phyloP scores from a whole-genome alignment of 2,329 filamentous ascomycete species.

The Septoria petroselini region DNA sequence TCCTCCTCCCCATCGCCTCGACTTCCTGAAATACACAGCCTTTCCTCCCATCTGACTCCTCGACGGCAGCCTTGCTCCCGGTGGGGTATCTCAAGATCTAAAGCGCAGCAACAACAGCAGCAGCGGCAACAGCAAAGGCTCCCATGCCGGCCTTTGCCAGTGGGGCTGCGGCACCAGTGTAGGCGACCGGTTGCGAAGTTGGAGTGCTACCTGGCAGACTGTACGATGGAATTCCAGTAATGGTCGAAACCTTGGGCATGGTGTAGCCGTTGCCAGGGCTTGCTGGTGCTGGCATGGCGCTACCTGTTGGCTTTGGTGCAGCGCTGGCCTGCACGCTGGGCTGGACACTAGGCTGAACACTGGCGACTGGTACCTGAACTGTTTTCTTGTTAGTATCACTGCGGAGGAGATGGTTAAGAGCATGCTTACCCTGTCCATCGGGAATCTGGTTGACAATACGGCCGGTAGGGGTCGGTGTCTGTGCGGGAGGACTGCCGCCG shows the following conservation, averaged over 20 bases:
- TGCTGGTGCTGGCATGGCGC: conserved; percentile 1
- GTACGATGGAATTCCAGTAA: conserved; percentile 8
- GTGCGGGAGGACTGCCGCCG: not conserved
- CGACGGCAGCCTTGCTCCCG: not conserved
- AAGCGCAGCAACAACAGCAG: conserved; percentile 14
- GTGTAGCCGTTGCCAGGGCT: conserved; percentile 4
- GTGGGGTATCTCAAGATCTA: conserved; percentile 10
- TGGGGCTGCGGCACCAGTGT: conserved; percentile 15
- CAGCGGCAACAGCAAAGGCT: conserved; percentile 11
- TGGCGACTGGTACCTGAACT: not conserved
- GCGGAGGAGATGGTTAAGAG: not conserved
- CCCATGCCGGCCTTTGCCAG: conserved; percentile 11
- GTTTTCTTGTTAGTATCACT: not conserved
- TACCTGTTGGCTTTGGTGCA: not conserved
- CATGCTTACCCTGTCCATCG: not conserved
- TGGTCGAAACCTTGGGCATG: conserved; percentile 5
- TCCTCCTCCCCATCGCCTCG: conserved; percentile 1
- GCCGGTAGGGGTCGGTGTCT: conserved; percentile 3
- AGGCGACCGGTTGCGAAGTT: conserved; percentile 1
- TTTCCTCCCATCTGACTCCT: not conserved
- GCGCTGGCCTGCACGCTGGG: not conserved
- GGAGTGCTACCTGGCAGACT: conserved; percentile 14
- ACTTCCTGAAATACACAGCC: conserved; percentile 3
- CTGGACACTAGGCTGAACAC: conserved; percentile 5
- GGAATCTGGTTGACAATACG: not conserved